phyloP scores from a whole-genome alignment of 495 filamentous ascomycete genomes.

The Glutinoglossum americanum region DNA sequence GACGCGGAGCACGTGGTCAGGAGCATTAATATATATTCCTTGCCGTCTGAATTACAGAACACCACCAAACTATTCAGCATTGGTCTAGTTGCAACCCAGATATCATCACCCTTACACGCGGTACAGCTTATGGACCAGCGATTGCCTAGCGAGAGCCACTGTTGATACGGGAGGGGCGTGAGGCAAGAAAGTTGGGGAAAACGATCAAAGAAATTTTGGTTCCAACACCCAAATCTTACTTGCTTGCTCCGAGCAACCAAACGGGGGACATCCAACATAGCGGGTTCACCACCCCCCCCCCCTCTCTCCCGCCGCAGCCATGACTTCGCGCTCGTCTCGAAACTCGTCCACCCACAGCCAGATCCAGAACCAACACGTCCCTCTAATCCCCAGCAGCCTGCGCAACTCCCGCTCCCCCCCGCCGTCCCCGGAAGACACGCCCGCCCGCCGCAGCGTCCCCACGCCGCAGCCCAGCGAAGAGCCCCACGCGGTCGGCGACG shows the following conservation, averaged over 20 bases:
- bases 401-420: not conserved
- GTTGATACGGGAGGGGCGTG: not conserved
- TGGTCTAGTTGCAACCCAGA: not conserved
- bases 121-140: not conserved
- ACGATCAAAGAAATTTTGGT: no score
- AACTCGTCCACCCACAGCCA: not conserved
- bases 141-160: not conserved
- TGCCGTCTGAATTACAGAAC: no score
- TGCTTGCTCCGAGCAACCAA: no score
- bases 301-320: not conserved
- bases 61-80: not conserved
- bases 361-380: not conserved
- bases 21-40: no score
- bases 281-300: no score
- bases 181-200: not conserved
- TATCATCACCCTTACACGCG: not conserved
- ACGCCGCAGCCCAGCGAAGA: not conserved
- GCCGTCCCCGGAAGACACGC: not conserved
- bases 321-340: not conserved
- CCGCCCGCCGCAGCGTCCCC: not conserved
- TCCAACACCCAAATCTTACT: no score
- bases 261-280: no score
- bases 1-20: no score
- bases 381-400: not conserved
- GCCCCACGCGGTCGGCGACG: not conserved